Percentiles rank a stretch among this genome's conserved stretches.
phyloP scores from a whole-genome alignment of 495 filamentous ascomycete genomes.

The Xylaria intraflava region DNA sequence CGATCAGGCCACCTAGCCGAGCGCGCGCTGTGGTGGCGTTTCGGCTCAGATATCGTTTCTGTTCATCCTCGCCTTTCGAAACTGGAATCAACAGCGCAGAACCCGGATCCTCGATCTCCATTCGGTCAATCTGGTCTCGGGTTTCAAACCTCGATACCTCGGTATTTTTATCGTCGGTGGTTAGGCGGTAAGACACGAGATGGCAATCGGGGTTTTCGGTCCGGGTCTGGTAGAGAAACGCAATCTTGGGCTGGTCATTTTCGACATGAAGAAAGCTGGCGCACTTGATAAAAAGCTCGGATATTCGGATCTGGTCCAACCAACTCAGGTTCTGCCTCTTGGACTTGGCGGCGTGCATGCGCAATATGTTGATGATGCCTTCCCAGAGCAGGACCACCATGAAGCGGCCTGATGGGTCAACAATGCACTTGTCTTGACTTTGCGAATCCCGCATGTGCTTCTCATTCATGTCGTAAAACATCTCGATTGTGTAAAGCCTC shows the following conservation, averaged over 20 bases:
- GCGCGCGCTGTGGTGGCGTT: conserved; percentile 42
- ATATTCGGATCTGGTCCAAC: conserved; percentile 65
- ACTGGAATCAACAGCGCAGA: conserved; percentile 82
- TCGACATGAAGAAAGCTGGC: conserved; percentile 72
- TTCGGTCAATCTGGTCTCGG: conserved; percentile 42
- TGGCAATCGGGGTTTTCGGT: conserved; percentile 56
- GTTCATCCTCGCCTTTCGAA: conserved; percentile 44
- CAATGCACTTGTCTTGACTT: conserved; percentile 65
- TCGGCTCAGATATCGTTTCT: conserved; percentile 46
- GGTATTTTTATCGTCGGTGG: conserved; percentile 42
- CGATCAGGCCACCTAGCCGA: conserved; percentile 62
- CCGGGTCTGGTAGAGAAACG: conserved; percentile 74
- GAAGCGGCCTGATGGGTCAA: conserved; percentile 75
- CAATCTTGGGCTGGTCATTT: conserved; percentile 68
- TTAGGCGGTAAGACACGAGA: conserved; percentile 51
- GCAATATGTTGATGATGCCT: conserved; percentile 71
- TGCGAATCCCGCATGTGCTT: conserved; percentile 73
- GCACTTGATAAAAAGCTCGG: conserved; percentile 80
- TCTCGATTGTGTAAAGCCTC: conserved; percentile 60
- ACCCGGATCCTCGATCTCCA: conserved; percentile 62
- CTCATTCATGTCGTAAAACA: conserved; percentile 66
- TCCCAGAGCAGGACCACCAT: conserved; percentile 86
- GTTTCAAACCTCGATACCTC: conserved; percentile 40
- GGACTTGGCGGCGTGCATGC: conserved; percentile 49
- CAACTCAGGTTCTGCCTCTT: conserved; percentile 53